Base-by-base conservation (phyloP, 163 green algal genomes). In the Volvox carteri region DNA sequence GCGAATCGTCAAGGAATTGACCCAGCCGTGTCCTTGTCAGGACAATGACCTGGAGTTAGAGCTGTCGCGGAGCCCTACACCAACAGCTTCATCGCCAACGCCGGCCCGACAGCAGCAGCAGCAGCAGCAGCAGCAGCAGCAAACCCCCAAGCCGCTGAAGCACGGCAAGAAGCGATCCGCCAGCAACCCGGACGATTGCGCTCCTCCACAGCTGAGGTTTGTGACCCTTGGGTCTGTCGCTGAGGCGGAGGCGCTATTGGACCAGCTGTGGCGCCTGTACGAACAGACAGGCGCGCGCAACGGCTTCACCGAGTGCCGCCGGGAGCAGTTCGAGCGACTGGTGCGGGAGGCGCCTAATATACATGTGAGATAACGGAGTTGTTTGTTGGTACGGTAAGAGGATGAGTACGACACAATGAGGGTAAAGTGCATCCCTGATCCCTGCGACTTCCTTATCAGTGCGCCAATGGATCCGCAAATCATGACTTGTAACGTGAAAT, bases 201-300 rank as follows among this genome's bases (percentile, higher is more conserved):
- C 60, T 9, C 54, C 54, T 33, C 54, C 52, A 37, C 35, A 50
- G 54, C 54, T 62, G 6, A 14, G 3, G 18, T 46, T 35, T 8
- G 58, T 62, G 78, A 75, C 78, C 56, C 78, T 42, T 75, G 78
- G 56, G 78, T 75, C 56, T 39, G 56, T 86, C 14, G 39, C 78
- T 16, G 78, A 60, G 56, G 78, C 80, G 11, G 62, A 78, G 42
- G 46, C 42, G 44, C 80, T 87, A 39, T 35, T 88, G 48, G 23
- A 0, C 0, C 25, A 60, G 35, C 21, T 88, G 83, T 88, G 83
- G 83, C 0, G 8, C 18, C 50, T 88, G 83, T 88, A 88, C 83
- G 68, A 88, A 70, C 35, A 58, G 50, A 88, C 83, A 0, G 83
- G 83, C 23, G 21, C 8, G 2, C 83, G 83, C 35, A 88, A 88